A percentile compares a stretch with the other conserved stretches of the same genome.
Evolutionary conservation across 2,329 filamentous ascomycete species (phyloP).

Genomic region (Curvularia eragrostidis): DNA sequence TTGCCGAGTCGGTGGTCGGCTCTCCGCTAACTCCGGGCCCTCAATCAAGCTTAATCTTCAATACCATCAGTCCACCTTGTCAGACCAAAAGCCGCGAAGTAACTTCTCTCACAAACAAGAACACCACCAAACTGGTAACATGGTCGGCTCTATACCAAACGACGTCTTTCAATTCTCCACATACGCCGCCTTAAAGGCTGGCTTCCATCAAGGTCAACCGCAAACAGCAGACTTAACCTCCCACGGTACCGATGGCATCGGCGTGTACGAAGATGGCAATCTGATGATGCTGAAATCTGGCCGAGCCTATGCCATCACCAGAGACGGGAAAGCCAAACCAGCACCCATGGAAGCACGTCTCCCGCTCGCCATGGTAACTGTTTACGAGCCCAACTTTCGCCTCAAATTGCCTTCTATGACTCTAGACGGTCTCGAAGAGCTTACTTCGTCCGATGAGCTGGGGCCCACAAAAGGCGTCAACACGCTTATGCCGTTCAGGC

Average conservation of each 20-base stretch:
- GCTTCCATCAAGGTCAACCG: constrained; percentile 46
- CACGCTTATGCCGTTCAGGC: constrained; percentile 51
- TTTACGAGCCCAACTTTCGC: constrained; percentile 48
- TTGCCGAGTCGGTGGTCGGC: constrained; percentile 19
- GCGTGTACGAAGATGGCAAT: constrained; percentile 51
- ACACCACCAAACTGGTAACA: constrained; percentile 18
- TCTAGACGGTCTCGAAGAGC: constrained; percentile 27
- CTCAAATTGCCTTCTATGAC: constrained; percentile 32
- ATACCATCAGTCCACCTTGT: constrained; percentile 43
- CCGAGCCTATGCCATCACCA: constrained; percentile 44
- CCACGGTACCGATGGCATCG: constrained; percentile 54
- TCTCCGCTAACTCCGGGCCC: constrained; percentile 17
- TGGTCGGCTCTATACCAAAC: constrained; percentile 53
- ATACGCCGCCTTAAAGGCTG: constrained; percentile 45
- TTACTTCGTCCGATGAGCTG: constrained; percentile 23
- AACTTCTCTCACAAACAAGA: background rate
- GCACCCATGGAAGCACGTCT: constrained; percentile 46
- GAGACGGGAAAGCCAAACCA: constrained; percentile 37
- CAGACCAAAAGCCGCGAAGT: background rate
- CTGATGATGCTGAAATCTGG: constrained; percentile 48
- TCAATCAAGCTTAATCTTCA: background rate
- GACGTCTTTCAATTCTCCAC: constrained; percentile 56
- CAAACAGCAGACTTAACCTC: constrained; percentile 48
- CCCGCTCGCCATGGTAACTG: constrained; percentile 52
- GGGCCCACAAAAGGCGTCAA: constrained; percentile 43